Conservation (phyloP, 768 basidiomycete genomes). For the Gymnopilus dilepis region DNA sequence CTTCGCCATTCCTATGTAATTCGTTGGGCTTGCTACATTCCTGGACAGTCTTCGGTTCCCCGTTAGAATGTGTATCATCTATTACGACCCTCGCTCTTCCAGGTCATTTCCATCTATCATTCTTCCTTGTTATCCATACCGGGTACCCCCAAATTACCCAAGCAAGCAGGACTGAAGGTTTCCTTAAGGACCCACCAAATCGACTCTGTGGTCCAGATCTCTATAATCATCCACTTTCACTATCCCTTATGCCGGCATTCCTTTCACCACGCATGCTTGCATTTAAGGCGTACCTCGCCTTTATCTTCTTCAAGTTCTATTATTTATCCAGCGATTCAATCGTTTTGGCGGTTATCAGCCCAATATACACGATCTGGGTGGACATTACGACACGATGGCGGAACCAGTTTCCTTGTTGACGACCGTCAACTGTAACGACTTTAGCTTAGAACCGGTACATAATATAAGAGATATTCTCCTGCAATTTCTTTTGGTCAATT, state of each 20-base stretch:
- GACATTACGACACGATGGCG: neutral
- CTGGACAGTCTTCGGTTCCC: constrained; percentile 6
- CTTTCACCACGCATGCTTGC: neutral
- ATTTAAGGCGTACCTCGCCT: neutral
- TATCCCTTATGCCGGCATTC: neutral
- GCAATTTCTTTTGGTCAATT: too few species aligned
- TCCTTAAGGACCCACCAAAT: neutral
- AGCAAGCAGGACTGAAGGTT: neutral
- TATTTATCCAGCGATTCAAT: constrained; percentile 12
- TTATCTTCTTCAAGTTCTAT: neutral
- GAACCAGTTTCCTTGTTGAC: neutral
- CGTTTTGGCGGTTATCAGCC: neutral
- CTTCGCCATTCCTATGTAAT: constrained; percentile 12
- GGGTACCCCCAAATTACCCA: neutral
- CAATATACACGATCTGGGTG: constrained; percentile 21
- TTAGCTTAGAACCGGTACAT: too few species aligned
- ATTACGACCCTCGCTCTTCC: constrained; percentile 1
- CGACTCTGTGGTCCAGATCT: constrained; percentile 1
- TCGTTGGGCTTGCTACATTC: constrained; percentile 11
- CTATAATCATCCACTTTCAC: neutral
- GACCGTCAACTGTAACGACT: too few species aligned
- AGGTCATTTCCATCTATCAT: neutral
- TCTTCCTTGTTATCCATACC: neutral
- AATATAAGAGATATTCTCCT: neutral
- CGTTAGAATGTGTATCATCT: constrained; percentile 16